Evolutionary conservation across 768 basidiomycete species (phyloP).

Genomic region (Boletus insuetus): DNA sequence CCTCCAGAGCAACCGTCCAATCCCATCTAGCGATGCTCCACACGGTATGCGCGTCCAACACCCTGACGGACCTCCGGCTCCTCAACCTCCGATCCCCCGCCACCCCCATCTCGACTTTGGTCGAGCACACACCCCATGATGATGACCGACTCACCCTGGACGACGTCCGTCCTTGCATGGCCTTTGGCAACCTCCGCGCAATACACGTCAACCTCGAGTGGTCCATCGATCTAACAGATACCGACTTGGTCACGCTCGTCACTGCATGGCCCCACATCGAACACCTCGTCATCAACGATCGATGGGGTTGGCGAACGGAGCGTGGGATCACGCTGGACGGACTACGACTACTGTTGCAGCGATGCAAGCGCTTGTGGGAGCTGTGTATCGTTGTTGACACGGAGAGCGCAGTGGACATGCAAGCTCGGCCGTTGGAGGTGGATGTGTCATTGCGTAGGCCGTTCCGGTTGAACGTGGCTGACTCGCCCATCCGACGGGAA

Average conservation of each 20-base stretch:
- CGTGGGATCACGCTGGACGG: slow-evolving; percentile 1
- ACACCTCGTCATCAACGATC: slow-evolving; percentile 5
- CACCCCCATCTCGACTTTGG: no score
- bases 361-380: background rate
- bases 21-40: no score
- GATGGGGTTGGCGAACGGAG: slow-evolving; percentile 5
- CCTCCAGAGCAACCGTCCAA: background rate
- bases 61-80: background rate
- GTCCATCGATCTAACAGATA: slow-evolving; percentile 1
- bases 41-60: background rate
- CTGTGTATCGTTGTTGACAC: slow-evolving; percentile 7
- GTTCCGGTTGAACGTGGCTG: background rate
- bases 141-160: background rate
- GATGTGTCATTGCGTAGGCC: background rate
- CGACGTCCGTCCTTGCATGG: background rate
- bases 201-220: slow-evolving; percentile 4
- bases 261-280: slow-evolving; percentile 7
- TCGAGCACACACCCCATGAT: background rate
- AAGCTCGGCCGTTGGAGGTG: background rate
- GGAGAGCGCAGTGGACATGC: background rate
- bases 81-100: background rate
- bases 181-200: background rate
- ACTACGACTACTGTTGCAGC: background rate
- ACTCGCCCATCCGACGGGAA: background rate
- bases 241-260: slow-evolving; percentile 4